Evolutionary conservation across 345 rosid species (phyloP).

Genomic region (Camelina neglecta): DNA sequence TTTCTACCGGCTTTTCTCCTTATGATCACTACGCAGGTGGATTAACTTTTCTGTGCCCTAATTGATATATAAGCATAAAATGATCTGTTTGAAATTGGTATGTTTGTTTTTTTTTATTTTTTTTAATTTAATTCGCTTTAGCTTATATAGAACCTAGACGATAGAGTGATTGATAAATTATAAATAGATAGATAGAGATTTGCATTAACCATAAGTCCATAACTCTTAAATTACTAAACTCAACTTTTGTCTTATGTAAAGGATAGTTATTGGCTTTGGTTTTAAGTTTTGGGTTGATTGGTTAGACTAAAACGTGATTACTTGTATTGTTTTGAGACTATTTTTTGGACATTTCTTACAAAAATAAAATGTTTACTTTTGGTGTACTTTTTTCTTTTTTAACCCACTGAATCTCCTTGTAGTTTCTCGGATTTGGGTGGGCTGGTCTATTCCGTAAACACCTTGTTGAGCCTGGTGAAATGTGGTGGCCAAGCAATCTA

Average conservation of each 20-base stretch:
- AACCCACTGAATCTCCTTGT: background rate
- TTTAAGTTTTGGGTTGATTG: conserved; percentile 26
- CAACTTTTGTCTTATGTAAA: conserved; percentile 2
- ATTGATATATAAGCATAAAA: background rate
- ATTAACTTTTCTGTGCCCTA: background rate
- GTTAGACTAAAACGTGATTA: conserved; percentile 18
- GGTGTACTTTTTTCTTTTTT: background rate
- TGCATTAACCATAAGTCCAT: background rate
- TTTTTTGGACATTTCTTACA: background rate
- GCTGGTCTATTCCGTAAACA: conserved; percentile 76
- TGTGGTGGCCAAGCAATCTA: conserved; percentile 89
- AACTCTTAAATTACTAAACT: background rate
- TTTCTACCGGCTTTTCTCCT: conserved; percentile 68
- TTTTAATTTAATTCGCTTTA: background rate
- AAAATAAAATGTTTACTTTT: background rate
- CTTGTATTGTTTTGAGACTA: background rate
- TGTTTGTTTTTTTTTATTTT: no score
- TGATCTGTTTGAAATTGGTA: background rate
- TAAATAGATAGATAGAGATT: background rate
- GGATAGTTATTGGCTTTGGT: conserved; percentile 5
- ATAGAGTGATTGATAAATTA: background rate
- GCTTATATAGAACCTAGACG: background rate
- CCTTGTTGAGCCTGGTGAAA: conserved; percentile 82
- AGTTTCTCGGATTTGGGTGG: conserved; percentile 90
- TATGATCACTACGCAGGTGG: conserved; percentile 84